Evolutionary conservation across 2,329 filamentous ascomycete species (phyloP).

Genomic region (Beauveria caledonica): DNA sequence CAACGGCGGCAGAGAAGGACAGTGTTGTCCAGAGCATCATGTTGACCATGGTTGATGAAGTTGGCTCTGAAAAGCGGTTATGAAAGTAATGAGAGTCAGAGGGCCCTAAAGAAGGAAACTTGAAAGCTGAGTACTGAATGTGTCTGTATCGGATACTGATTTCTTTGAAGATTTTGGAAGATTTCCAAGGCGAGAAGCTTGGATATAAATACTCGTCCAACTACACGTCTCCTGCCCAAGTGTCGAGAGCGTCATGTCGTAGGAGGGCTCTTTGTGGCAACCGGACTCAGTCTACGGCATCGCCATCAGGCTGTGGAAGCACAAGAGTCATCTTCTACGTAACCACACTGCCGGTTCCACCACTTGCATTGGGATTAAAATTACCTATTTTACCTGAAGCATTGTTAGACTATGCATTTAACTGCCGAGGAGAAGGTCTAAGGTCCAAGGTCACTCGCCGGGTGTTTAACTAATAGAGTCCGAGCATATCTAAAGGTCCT

Average conservation of each 20-base stretch:
- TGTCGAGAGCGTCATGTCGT: too few species aligned
- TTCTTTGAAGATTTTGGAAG: background rate
- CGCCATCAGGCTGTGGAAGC: too few species aligned
- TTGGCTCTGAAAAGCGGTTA: background rate
- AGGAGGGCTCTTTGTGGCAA: background rate
- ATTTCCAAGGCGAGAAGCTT: background rate
- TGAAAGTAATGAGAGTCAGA: background rate
- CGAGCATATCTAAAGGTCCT: too few species aligned
- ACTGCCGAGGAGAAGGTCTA: too few species aligned
- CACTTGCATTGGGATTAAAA: too few species aligned
- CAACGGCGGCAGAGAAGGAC: background rate
- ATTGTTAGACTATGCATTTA: too few species aligned
- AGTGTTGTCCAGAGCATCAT: background rate
- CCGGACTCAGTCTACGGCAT: background rate
- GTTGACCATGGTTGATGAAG: background rate
- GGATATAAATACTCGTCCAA: background rate
- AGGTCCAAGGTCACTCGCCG: too few species aligned
- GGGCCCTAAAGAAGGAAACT: background rate
- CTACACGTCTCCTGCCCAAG: background rate
- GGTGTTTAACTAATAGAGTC: too few species aligned
- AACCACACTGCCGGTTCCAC: too few species aligned
- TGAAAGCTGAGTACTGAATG: background rate
- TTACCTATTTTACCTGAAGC: too few species aligned
- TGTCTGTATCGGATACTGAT: background rate
- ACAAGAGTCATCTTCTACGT: too few species aligned